Percentiles rank a stretch among this genome's conserved stretches.
Conservation (phyloP, 352 stramenopile species). For the Phytophthora niederhauseri region DNA sequence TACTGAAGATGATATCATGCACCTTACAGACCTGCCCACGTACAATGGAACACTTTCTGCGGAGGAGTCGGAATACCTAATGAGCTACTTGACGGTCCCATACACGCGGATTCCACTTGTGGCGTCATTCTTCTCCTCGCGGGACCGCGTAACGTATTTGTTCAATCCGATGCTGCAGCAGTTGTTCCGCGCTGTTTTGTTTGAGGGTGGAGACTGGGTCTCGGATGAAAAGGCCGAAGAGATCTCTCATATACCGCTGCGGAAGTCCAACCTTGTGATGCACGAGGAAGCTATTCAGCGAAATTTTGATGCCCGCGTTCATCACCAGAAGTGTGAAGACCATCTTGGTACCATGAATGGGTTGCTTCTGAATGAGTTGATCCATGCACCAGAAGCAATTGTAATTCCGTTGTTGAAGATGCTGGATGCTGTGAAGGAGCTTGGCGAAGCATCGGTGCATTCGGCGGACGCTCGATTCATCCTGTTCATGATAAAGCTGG, state of each 20-base stretch:
- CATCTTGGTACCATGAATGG: conserved; percentile 96
- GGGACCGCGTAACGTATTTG: conserved; percentile 90
- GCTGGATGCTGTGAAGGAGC: conserved; percentile 79
- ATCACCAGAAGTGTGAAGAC: conserved; percentile 85
- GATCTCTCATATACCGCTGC: conserved; percentile 78
- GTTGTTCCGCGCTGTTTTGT: conserved; percentile 88
- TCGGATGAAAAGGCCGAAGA: conserved; percentile 59
- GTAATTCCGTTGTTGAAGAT: conserved; percentile 80
- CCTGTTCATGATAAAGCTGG: conserved; percentile 89
- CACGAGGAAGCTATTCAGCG: conserved; percentile 82
- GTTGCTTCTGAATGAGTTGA: conserved; percentile 98
- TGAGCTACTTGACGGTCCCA: conserved; percentile 98
- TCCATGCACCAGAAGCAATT: conserved; percentile 94
- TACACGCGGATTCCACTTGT: conserved; percentile 98
- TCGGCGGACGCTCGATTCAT: conserved; percentile 86
- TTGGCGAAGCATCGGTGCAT: conserved; percentile 83
- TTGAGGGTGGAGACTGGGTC: conserved; percentile 91
- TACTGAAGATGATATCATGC: conserved; percentile 98
- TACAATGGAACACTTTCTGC: conserved; percentile 97
- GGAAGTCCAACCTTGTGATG: conserved; percentile 82
- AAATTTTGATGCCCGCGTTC: conserved; percentile 71
- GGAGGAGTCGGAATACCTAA: conserved; percentile 97
- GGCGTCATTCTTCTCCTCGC: conserved; percentile 96
- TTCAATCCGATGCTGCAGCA: conserved; percentile 86
- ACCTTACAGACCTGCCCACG: conserved; percentile 95